These are phyloP conservation scores for Penicillium olsonii DNA, from an alignment of 2,329 filamentous ascomycete genomes.

Conservation along the genomic window DNA sequence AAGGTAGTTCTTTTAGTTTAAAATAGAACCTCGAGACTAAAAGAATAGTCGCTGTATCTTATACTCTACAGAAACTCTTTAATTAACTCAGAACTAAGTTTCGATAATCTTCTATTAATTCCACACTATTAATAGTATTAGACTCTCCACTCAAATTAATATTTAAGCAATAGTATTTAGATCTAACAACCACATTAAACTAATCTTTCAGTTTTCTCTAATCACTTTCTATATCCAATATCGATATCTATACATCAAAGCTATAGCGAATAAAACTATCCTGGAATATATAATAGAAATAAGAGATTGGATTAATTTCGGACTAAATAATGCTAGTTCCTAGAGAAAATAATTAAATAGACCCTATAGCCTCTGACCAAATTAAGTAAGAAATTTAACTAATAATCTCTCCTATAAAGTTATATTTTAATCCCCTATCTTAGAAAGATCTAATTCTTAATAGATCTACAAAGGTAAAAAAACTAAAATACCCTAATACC, in stretches of 20 bases:
- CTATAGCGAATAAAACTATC: constrained; percentile 22
- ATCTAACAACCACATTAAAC: no score
- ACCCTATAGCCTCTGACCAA: constrained; percentile 13
- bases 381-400: constrained; percentile 15
- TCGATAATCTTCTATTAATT: constrained; percentile 22
- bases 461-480: constrained; percentile 19
- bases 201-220: background rate
- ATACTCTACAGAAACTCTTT: constrained; percentile 16
- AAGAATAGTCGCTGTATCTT: constrained; percentile 17
- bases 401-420: constrained; percentile 14
- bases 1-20: constrained; percentile 5
- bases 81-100: constrained; percentile 16
- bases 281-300: constrained; percentile 24
- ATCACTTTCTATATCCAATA: constrained; percentile 19
- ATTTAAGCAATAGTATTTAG: no score
- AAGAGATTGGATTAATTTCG: constrained; percentile 4
- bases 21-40: constrained; percentile 22
- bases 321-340: constrained; percentile 13
- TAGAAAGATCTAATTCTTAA: constrained; percentile 15
- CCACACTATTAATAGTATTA: background rate
- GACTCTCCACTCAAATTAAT: no score
- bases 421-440: constrained; percentile 17
- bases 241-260: constrained; percentile 24
- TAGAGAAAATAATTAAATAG: constrained; percentile 18
- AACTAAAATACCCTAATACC: no score